Evolutionary conservation across 2,329 filamentous ascomycete species (phyloP).

Genomic region (Gaeumannomyces sp.): DNA sequence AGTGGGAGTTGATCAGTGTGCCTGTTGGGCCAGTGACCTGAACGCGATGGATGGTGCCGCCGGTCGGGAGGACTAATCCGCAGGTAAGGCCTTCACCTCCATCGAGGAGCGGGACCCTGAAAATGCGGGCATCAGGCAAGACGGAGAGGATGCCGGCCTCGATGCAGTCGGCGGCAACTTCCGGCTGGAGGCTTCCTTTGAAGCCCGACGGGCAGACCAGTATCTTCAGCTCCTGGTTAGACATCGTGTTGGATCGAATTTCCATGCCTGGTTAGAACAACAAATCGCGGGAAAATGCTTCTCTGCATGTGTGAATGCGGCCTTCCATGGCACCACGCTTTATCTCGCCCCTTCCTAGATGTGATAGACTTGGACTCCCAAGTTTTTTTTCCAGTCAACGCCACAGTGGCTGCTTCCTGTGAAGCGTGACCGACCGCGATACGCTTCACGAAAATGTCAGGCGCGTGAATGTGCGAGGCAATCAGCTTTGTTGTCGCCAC

Average conservation of each 20-base stretch:
- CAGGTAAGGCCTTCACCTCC: conserved; percentile 46
- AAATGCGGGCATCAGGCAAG: conserved; percentile 33
- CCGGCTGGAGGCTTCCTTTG: conserved; percentile 45
- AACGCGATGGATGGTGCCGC: conserved; percentile 30
- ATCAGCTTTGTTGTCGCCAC: not conserved
- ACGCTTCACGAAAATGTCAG: not conserved
- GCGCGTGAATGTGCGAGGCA: not conserved
- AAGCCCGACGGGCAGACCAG: conserved; percentile 48
- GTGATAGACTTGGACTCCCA: not conserved
- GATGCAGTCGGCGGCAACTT: conserved; percentile 43
- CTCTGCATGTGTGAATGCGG: no score
- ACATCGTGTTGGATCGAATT: not conserved
- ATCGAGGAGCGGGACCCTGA: conserved; percentile 45
- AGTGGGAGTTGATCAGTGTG: conserved; percentile 34
- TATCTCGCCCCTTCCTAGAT: not conserved
- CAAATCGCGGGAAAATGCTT: not conserved
- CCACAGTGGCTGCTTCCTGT: no score
- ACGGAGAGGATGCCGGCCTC: conserved; percentile 40
- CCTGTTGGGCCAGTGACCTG: conserved; percentile 39
- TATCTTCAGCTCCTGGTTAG: conserved; percentile 18
- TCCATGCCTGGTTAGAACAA: not conserved
- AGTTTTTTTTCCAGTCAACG: not conserved
- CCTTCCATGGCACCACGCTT: not conserved
- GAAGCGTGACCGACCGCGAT: no score
- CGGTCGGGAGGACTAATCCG: conserved; percentile 36